Evolutionary conservation across 2,329 filamentous ascomycete genomes (phyloP).

Genomic region (Colletotrichum sp.): DNA sequence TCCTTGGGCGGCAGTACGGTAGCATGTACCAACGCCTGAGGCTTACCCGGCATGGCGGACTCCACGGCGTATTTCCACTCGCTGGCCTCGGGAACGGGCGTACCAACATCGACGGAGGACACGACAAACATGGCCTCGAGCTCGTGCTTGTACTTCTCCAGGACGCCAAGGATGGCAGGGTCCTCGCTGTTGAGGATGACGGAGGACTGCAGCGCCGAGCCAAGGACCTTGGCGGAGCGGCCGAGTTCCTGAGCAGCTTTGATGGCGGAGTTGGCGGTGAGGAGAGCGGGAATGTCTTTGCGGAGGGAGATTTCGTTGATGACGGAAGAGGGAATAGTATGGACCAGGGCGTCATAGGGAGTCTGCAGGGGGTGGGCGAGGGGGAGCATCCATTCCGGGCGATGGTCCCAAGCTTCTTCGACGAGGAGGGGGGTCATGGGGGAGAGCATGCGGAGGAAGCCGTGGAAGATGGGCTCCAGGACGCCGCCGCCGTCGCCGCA

Average conservation of each 20-base stretch:
- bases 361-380: constrained; percentile 47
- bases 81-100: constrained; percentile 26
- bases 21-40: constrained; percentile 38
- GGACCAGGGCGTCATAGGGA: constrained; percentile 49
- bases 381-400: constrained; percentile 65
- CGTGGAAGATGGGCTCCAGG: constrained; percentile 70
- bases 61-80: constrained; percentile 47
- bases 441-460: constrained; percentile 78
- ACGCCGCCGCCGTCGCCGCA: constrained; percentile 74
- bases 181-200: constrained; percentile 62
- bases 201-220: constrained; percentile 80
- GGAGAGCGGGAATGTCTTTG: constrained; percentile 51
- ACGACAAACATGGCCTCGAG: constrained; percentile 73
- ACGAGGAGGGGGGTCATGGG: constrained; percentile 85
- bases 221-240: constrained; percentile 73
- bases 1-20: constrained; percentile 54
- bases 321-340: constrained; percentile 44
- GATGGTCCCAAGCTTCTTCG: constrained; percentile 85
- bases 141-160: constrained; percentile 52
- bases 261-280: constrained; percentile 66
- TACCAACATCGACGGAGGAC: constrained; percentile 62
- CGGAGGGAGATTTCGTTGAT: constrained; percentile 44
- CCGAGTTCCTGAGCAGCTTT: constrained; percentile 79
- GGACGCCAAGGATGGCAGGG: constrained; percentile 31
- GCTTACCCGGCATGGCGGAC: constrained; percentile 43